phyloP scores from a whole-genome alignment of 2,329 filamentous ascomycete species.

The Exophiala bonariae region DNA sequence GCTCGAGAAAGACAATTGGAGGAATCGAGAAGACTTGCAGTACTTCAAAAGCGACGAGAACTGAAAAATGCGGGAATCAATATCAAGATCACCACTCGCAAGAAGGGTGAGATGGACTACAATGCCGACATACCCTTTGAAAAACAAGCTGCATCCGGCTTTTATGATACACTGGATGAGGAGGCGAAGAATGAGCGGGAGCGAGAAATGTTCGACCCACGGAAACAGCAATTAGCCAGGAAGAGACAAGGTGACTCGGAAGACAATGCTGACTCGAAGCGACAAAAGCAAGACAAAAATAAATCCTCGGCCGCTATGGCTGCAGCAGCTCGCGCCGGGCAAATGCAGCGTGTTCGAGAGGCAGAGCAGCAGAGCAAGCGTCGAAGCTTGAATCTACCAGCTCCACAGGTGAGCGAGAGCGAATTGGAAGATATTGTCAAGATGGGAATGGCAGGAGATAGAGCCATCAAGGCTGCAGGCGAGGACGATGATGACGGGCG shows the following conservation, averaged over 20 bases:
- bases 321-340: constrained; percentile 87
- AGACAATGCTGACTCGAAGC: constrained; percentile 77
- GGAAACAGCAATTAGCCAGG: constrained; percentile 84
- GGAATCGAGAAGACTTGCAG: constrained; percentile 84
- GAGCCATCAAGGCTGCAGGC: constrained; percentile 72
- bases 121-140: constrained; percentile 99
- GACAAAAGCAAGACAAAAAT: constrained; percentile 84
- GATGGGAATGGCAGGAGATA: constrained; percentile 92
- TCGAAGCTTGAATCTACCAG: constrained; percentile 75
- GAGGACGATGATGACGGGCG: constrained; percentile 81
- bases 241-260: constrained; percentile 91
- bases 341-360: constrained; percentile 91
- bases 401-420: constrained; percentile 86
- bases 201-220: constrained; percentile 82
- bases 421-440: constrained; percentile 98
- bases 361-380: constrained; percentile 97
- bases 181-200: constrained; percentile 77
- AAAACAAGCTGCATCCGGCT: constrained; percentile 82
- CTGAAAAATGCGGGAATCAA: constrained; percentile 98
- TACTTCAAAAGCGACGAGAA: constrained; percentile 91
- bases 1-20: constrained; percentile 93
- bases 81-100: constrained; percentile 87
- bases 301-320: constrained; percentile 75
- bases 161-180: constrained; percentile 91
- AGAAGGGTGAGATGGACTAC: constrained; percentile 98